Evolutionary conservation across 2,329 filamentous ascomycete species (phyloP).

Genomic region (Phyllosticta citriasiana): DNA sequence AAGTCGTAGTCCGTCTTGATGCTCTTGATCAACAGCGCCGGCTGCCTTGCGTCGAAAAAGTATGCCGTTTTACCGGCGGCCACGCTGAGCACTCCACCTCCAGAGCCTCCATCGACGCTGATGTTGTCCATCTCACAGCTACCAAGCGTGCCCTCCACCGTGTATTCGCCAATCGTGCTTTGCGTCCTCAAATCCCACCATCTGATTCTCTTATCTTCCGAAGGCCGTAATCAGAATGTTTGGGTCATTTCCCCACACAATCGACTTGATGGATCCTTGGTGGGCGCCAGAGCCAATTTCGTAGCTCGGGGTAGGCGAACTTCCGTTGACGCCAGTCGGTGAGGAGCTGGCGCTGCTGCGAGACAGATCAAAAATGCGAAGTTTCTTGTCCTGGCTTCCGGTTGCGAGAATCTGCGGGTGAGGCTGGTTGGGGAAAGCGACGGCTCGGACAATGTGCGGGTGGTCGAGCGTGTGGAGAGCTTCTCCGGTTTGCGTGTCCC

Average conservation of each 20-base stretch:
- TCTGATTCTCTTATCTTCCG: slow-evolving; percentile 79
- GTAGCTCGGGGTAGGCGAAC: slow-evolving; percentile 53
- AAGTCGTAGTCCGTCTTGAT: slow-evolving; percentile 74
- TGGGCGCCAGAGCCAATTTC: slow-evolving; percentile 84
- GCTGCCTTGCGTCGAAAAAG: slow-evolving; percentile 72
- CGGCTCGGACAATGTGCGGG: slow-evolving; percentile 86
- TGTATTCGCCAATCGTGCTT: slow-evolving; percentile 63
- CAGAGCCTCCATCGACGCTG: slow-evolving; percentile 50
- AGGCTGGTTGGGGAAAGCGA: slow-evolving; percentile 70
- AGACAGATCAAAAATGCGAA: slow-evolving; percentile 83
- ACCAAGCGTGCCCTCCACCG: slow-evolving; percentile 75
- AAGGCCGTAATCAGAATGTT: slow-evolving; percentile 86
- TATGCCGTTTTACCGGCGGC: slow-evolving; percentile 91
- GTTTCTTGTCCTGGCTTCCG: slow-evolving; percentile 91
- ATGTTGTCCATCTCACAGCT: slow-evolving; percentile 78
- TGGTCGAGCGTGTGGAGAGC: slow-evolving; percentile 79
- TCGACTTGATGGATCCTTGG: slow-evolving; percentile 83
- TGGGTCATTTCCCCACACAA: slow-evolving; percentile 84
- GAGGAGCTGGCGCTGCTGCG: slow-evolving; percentile 35
- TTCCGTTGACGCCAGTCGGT: slow-evolving; percentile 17
- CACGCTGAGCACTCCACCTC: slow-evolving; percentile 71
- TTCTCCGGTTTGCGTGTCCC: slow-evolving; percentile 94
- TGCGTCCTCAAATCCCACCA: slow-evolving; percentile 87
- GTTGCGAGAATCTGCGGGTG: slow-evolving; percentile 77
- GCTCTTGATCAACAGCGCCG: slow-evolving; percentile 64